These are phyloP conservation scores for Vachellia collinsii DNA, from an alignment of 306 rosid species.

Conservation along the genomic window DNA sequence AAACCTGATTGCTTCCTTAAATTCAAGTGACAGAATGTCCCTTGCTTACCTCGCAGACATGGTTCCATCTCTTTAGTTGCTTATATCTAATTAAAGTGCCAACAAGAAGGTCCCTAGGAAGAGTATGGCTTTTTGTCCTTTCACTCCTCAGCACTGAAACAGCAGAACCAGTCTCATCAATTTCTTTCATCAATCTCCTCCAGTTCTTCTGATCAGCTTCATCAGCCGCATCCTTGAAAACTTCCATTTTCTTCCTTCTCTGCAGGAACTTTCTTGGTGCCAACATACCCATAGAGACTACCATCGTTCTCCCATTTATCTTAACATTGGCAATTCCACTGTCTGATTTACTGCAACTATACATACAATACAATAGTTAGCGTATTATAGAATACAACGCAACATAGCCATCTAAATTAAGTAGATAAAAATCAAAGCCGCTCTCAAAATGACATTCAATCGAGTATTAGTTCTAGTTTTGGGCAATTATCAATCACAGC, in stretches of 20 bases:
- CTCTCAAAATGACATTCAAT: neutral
- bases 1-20: neutral
- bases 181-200: constrained; percentile 81
- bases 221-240: constrained; percentile 73
- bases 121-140: constrained; percentile 45
- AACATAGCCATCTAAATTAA: neutral
- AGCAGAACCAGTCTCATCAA: constrained; percentile 78
- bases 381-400: neutral
- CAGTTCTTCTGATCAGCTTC: constrained; percentile 86
- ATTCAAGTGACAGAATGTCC: neutral
- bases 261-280: constrained; percentile 77
- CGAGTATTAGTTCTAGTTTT: neutral
- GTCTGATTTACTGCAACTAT: constrained; percentile 49
- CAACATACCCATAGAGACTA: constrained; percentile 79
- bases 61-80: constrained; percentile 84
- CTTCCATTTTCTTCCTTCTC: constrained; percentile 64
- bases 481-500: neutral
- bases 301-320: constrained; percentile 56
- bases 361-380: neutral
- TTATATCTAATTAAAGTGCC: constrained; percentile 90
- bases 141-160: constrained; percentile 67
- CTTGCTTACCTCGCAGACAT: constrained; percentile 77
- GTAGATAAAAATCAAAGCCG: neutral
- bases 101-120: constrained; percentile 68
- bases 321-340: constrained; percentile 47